Conservation (phyloP, 2,329 filamentous ascomycete species). For the Microdochium bolleyi region DNA sequence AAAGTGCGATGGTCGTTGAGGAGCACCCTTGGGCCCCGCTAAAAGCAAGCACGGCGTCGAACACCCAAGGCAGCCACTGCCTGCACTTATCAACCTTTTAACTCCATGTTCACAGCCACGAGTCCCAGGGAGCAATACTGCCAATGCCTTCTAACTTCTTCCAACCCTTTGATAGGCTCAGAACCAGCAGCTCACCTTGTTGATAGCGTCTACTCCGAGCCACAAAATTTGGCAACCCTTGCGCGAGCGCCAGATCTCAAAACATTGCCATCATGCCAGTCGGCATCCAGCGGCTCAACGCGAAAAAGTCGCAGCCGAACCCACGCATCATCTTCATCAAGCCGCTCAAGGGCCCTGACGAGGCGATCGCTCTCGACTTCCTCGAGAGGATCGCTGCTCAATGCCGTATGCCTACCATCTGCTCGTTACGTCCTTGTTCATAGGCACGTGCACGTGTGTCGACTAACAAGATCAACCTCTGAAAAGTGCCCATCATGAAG, state of each 20-base stretch:
- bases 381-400: constrained; percentile 73
- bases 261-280: constrained; percentile 55
- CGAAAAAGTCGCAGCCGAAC: constrained; percentile 66
- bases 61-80: background rate
- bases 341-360: constrained; percentile 57
- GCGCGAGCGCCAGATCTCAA: background rate
- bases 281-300: constrained; percentile 73
- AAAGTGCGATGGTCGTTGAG: no score
- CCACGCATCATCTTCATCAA: constrained; percentile 79
- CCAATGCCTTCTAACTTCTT: background rate
- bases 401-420: constrained; percentile 45
- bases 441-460: constrained; percentile 2
- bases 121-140: background rate
- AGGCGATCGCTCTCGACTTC: constrained; percentile 58
- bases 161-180: no score
- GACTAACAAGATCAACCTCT: background rate
- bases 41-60: background rate
- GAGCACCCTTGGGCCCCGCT: background rate
- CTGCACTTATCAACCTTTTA: background rate
- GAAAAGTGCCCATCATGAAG: constrained; percentile 59
- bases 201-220: background rate
- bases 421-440: background rate
- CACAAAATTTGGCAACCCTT: background rate
- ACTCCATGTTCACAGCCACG: no score
- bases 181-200: no score